Evolutionary conservation across 805 yeast species (phyloP), one percentile per base, ranked within the genome.

Genomic region (Candida sanyiensis): DNA sequence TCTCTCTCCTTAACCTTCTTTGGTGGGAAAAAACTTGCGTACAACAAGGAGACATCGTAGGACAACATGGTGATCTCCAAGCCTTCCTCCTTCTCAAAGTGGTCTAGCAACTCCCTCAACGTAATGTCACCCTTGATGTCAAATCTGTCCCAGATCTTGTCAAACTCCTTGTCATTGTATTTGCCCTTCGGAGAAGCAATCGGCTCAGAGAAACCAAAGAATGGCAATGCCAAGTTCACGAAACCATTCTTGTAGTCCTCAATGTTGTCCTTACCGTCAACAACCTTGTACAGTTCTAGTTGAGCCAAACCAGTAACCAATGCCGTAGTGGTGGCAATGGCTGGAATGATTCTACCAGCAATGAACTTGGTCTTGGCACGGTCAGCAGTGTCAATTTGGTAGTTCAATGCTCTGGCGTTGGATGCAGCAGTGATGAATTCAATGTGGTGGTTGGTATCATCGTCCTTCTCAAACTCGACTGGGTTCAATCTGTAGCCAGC

Each of bases 241-340:
- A 88, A 89, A 3, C 98, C 97, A 60, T 93, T 90, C 67, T 86
- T 89, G 66, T 80, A 89, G 48, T 80, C 79, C 59, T 89, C 97
- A 50, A 90, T 73, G 49, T 80, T 79, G 27, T 69, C 73, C 56
- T 81, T 77, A 12, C 74, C 73, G 54, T 82, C 94, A 32, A 78
- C 85, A 47, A 93, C 90, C 68, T 93, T 93, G 69, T 85, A 84
- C 42, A 90, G 69, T 64, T 93, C 99, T 49, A 93, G 67, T 54
- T 94, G 85, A 18, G 88, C 94, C 54, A 93, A 70, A 34, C 99
- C 99, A 6, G 98, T 86, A 17, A 93, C 98, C 50, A 89, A 68
- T 8, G 97, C 95, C n/a, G 99, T 93, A 2, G 99, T 93, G 3
- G 99, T 93, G 26, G 98, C 98, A 68, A 93, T 93, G 16, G 98